Percentiles rank a stretch among this genome's conserved stretches.
phyloP scores from a whole-genome alignment of 306 rosid species.

The Cucurbita moschata region DNA sequence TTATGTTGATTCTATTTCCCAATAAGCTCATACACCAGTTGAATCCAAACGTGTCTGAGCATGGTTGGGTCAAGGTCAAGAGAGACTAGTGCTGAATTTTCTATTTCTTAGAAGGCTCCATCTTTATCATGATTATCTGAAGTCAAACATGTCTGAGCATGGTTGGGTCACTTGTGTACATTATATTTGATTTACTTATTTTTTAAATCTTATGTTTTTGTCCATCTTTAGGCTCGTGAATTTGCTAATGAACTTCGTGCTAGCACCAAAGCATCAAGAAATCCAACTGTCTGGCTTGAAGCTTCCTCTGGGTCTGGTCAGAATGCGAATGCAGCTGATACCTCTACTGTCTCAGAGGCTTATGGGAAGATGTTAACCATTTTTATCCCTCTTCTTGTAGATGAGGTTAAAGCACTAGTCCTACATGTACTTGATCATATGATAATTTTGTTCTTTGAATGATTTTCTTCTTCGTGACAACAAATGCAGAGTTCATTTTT shows the following conservation, averaged over 20 bases:
- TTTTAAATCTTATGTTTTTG: neutral
- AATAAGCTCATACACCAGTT: neutral
- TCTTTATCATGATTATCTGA: neutral
- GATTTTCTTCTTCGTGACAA: slow-evolving; percentile 5
- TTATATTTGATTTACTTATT: neutral
- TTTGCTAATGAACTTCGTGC: slow-evolving; percentile 95
- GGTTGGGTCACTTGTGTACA: neutral
- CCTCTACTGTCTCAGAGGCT: slow-evolving; percentile 76
- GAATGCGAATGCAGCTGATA: slow-evolving; percentile 53
- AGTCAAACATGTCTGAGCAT: too few species aligned
- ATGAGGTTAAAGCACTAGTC: slow-evolving; percentile 54
- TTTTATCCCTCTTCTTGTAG: slow-evolving; percentile 92
- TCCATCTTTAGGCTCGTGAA: slow-evolving; percentile 67
- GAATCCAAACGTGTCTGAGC: neutral
- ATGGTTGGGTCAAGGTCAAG: neutral
- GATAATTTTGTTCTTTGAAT: slow-evolving; percentile 1
- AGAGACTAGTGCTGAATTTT: neutral
- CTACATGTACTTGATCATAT: neutral
- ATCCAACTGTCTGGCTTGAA: slow-evolving; percentile 64
- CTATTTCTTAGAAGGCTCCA: neutral
- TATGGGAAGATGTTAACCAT: slow-evolving; percentile 74
- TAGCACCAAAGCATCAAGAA: slow-evolving; percentile 52
- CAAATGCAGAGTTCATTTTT: slow-evolving; percentile 74
- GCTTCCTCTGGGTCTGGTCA: slow-evolving; percentile 54
- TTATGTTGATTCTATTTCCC: neutral